Conservation (phyloP, 2,329 filamentous ascomycete species). For the Alternaria brassicae region DNA sequence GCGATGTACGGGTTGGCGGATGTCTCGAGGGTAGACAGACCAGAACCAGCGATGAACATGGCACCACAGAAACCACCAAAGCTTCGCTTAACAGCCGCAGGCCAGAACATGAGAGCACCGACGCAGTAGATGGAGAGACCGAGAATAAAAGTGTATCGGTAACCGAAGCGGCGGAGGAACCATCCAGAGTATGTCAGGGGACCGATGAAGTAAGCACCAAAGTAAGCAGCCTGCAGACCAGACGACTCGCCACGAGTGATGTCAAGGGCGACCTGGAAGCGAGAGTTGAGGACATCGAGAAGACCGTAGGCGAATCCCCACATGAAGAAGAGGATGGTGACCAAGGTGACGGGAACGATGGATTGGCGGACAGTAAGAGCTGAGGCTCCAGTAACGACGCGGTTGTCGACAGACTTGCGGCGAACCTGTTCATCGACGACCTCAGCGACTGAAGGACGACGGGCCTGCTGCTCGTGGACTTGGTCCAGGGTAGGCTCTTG, state of each 20-base stretch:
- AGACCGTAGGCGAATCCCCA: slow-evolving; percentile 60
- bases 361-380: slow-evolving; percentile 54
- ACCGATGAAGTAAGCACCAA: slow-evolving; percentile 64
- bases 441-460: slow-evolving; percentile 46
- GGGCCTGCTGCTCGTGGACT: slow-evolving; percentile 46
- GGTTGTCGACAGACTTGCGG: slow-evolving; percentile 48
- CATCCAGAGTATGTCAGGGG: slow-evolving; percentile 62
- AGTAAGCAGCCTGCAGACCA: slow-evolving; percentile 70
- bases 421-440: slow-evolving; percentile 42
- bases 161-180: slow-evolving; percentile 76
- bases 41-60: slow-evolving; percentile 76
- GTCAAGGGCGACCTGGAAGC: slow-evolving; percentile 53
- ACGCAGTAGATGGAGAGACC: slow-evolving; percentile 73
- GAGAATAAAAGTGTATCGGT: slow-evolving; percentile 80
- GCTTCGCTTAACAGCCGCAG: slow-evolving; percentile 73
- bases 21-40: slow-evolving; percentile 76
- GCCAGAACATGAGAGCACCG: slow-evolving; percentile 83
- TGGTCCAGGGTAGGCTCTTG: slow-evolving; percentile 47
- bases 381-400: slow-evolving; percentile 45
- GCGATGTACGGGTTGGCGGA: slow-evolving; percentile 68
- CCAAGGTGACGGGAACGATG: slow-evolving; percentile 57
- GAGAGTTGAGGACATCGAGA: slow-evolving; percentile 55
- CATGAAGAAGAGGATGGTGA: slow-evolving; percentile 60
- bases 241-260: slow-evolving; percentile 63
- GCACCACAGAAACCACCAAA: slow-evolving; percentile 76